Conservation (phyloP, 768 basidiomycete species). For the Boletus rufocinnamomeus region DNA sequence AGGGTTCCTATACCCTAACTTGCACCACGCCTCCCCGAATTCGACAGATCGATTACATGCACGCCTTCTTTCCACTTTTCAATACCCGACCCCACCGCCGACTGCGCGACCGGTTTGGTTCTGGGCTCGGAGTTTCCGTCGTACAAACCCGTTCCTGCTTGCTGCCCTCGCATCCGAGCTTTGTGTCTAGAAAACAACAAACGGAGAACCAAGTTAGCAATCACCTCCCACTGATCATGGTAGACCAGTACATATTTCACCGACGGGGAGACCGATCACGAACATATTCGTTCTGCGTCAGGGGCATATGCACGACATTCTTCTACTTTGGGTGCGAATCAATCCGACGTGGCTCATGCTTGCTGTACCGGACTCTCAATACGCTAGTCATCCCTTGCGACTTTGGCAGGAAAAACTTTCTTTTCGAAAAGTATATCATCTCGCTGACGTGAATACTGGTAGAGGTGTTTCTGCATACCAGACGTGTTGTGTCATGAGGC, state of each 20-base stretch:
- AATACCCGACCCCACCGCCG: slow-evolving; percentile 21
- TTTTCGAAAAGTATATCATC: slow-evolving; percentile 85
- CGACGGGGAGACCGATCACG: too few species aligned
- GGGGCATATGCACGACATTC: too few species aligned
- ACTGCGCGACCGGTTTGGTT: slow-evolving; percentile 36
- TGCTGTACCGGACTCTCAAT: too few species aligned
- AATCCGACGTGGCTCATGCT: too few species aligned
- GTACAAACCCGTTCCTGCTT: slow-evolving; percentile 16
- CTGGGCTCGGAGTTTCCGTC: slow-evolving; percentile 40
- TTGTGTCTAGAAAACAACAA: too few species aligned
- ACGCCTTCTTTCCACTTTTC: slow-evolving; percentile 20
- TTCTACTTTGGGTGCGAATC: too few species aligned
- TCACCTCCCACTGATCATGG: too few species aligned
- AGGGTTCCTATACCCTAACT: slow-evolving; percentile 28
- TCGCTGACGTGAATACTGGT: slow-evolving; percentile 93
- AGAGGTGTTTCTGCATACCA: slow-evolving; percentile 57
- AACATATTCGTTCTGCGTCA: too few species aligned
- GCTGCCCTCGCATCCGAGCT: neutral
- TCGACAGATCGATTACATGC: neutral
- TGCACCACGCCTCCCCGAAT: slow-evolving; percentile 29
- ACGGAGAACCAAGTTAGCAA: too few species aligned
- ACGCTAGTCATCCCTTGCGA: slow-evolving; percentile 54
- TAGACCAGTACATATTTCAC: too few species aligned
- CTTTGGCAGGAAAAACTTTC: slow-evolving; percentile 94
- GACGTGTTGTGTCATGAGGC: too few species aligned